phyloP scores from a whole-genome alignment of 2,329 filamentous ascomycete genomes.

The Stachybotrys echinatus region DNA sequence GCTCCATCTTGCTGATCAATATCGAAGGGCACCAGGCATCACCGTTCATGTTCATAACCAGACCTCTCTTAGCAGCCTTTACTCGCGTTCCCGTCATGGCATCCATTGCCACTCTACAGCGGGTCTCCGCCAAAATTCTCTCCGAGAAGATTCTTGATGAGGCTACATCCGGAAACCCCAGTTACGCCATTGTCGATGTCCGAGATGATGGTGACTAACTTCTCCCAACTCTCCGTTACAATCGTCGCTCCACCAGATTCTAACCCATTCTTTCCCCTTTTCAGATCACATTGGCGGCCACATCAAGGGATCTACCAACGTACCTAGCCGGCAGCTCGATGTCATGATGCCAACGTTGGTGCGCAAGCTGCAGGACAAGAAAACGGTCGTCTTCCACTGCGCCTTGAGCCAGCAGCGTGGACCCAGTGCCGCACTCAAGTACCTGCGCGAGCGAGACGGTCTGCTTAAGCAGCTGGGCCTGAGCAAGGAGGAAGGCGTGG shows the following conservation, averaged over 20 bases:
- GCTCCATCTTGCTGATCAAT: background rate
- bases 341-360: conserved; percentile 77
- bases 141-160: conserved; percentile 57
- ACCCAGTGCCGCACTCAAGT: conserved; percentile 75
- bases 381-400: conserved; percentile 91
- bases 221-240: background rate
- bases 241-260: too few relatives aligned
- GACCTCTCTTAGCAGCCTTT: background rate
- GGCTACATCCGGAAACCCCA: conserved; percentile 30
- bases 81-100: conserved; percentile 29
- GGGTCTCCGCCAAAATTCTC: conserved; percentile 65
- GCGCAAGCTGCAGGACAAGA: conserved; percentile 67
- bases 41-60: background rate
- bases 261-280: background rate
- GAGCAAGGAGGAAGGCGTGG: conserved; percentile 16
- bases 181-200: conserved; percentile 78
- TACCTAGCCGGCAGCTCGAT: conserved; percentile 69
- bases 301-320: conserved; percentile 71
- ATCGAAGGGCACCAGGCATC: too few relatives aligned
- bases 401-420: conserved; percentile 87
- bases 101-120: conserved; percentile 57
- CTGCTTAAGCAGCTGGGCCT: conserved; percentile 25
- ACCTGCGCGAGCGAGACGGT: conserved; percentile 65
- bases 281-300: conserved; percentile 87
- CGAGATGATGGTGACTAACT: conserved; percentile 64